Evolutionary conservation across 1,139 yeast species (phyloP).

Genomic region (Candida glucosophila): DNA sequence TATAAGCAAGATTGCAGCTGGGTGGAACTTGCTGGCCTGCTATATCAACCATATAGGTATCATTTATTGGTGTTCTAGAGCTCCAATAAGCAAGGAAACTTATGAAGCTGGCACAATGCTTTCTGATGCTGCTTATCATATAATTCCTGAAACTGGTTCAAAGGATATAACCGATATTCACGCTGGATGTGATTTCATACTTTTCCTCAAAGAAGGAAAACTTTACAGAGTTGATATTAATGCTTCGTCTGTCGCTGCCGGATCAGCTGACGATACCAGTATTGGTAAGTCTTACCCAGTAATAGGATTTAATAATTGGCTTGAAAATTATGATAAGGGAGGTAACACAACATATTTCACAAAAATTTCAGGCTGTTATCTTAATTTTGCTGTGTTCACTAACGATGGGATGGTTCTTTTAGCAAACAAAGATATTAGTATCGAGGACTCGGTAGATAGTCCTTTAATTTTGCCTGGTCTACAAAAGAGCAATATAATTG

Average conservation of each 20-base stretch:
- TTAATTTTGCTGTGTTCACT: conserved; percentile 45
- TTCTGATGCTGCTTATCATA: conserved; percentile 27
- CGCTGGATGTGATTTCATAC: conserved; percentile 42
- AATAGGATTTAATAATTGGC: conserved; percentile 23
- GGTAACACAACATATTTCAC: conserved; percentile 21
- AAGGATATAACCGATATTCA: conserved; percentile 46
- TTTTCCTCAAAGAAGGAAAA: conserved; percentile 47
- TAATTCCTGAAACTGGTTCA: conserved; percentile 31
- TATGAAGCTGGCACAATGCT: conserved; percentile 11
- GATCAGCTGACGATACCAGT: conserved; percentile 2
- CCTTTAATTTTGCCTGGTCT: conserved; percentile 31
- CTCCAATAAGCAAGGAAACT: conserved; percentile 16
- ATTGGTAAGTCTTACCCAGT: conserved; percentile 7
- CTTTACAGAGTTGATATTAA: conserved; percentile 34
- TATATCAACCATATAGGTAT: conserved; percentile 45
- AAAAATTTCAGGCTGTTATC: conserved; percentile 42
- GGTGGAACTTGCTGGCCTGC: conserved; percentile 60
- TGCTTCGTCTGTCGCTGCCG: conserved; percentile 10
- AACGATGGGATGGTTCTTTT: conserved; percentile 41
- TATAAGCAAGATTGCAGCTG: conserved; percentile 45
- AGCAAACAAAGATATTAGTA: conserved; percentile 22
- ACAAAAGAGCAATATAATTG: conserved; percentile 44
- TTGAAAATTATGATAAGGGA: conserved; percentile 10
- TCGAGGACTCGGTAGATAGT: conserved; percentile 8
- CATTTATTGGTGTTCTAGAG: conserved; percentile 50